Base-by-base conservation (phyloP, 208 protist genomes). In the Trypanosoma mega region DNA sequence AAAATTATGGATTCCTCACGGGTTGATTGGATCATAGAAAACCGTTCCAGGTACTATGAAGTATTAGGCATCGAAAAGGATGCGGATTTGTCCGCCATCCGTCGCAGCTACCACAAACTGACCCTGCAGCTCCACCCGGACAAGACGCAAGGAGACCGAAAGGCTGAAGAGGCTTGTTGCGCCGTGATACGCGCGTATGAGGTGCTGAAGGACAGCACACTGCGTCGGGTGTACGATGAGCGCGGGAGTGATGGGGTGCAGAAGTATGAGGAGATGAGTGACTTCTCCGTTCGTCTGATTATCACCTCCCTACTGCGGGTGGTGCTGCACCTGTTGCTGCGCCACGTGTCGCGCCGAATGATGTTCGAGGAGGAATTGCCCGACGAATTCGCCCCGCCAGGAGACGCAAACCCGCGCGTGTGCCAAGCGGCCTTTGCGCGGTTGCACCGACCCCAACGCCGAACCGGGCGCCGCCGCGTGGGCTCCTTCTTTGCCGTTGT, bases 141-240 rank as follows among this genome's bases (percentile, higher is more conserved):
- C 65, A 76, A 80, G 39, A 87, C 79, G 53, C 21, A 24, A 3
- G 33, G 62, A 29, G 72, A 74, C 46, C 52, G 58, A 29, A 54
- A 84, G 3, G 87, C 86, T n/a, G 62, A 23, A 14, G 53, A 74
- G 26, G 73, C 72, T 12, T 93, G 78, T 61, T 31, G 68, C 27
- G 58, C 72, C 9, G 87, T 98, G 27, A 81, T 62, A 26, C 50
- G 82, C 16, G 97, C 97, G 3, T 99, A 99, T 69, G 87, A 97
- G 20, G 82, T 98, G 2, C 75, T 99, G 4, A 78, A 52, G 31
- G 87, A 99, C 49, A 20, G 29, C n/a, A 37, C 93, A 45, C 88
- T 96, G 56, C 78, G 95, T 21, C 30, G 66, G 21, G 44, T 97
- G 9, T 99, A 99, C 69, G 97, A 99, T 70, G 46, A 43, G 24